Evolutionary conservation across 129 eudicot species (phyloP).

Genomic region (Flaveria trinervia): DNA sequence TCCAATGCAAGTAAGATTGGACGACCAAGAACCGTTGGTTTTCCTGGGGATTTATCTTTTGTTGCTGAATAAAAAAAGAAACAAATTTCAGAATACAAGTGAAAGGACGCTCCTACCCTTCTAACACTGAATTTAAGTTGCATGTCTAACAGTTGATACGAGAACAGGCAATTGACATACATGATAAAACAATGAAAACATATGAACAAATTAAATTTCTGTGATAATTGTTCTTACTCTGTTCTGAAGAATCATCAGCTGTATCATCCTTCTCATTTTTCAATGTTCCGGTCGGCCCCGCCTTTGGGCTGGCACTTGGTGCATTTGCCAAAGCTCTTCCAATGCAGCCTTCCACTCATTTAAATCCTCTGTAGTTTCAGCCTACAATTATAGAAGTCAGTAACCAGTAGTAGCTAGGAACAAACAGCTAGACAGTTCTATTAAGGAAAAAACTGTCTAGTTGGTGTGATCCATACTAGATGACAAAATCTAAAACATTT

Average conservation of each 20-base stretch:
- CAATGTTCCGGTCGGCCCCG: conserved; percentile 56
- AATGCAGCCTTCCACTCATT: conserved; percentile 85
- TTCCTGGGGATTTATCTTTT: conserved; percentile 54
- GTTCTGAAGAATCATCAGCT: conserved; percentile 58
- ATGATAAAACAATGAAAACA: conserved; percentile 1
- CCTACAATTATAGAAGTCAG: conserved; percentile 47
- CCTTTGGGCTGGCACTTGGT: conserved; percentile 56
- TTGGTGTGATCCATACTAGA: not conserved
- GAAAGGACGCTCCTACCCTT: not conserved
- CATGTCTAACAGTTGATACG: not conserved
- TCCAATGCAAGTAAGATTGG: conserved; percentile 94
- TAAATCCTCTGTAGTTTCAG: conserved; percentile 89
- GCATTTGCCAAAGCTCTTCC: conserved; percentile 90
- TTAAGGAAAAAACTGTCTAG: not conserved
- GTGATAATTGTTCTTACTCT: conserved; percentile 43
- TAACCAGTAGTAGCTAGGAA: conserved; percentile 18
- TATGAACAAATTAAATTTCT: conserved; percentile 15
- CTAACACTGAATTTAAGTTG: not conserved
- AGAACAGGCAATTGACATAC: not conserved
- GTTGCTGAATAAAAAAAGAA: conserved; percentile 38
- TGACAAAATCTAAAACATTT: conserved; percentile 18
- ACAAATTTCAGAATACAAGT: not conserved
- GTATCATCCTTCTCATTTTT: conserved; percentile 61
- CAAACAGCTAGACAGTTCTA: not conserved
- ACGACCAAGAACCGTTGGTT: conserved; percentile 75